Percentiles rank a stretch among this genome's conserved stretches.
Conservation (phyloP, 148 eudicot genomes). For the Heliosperma pusillum region DNA sequence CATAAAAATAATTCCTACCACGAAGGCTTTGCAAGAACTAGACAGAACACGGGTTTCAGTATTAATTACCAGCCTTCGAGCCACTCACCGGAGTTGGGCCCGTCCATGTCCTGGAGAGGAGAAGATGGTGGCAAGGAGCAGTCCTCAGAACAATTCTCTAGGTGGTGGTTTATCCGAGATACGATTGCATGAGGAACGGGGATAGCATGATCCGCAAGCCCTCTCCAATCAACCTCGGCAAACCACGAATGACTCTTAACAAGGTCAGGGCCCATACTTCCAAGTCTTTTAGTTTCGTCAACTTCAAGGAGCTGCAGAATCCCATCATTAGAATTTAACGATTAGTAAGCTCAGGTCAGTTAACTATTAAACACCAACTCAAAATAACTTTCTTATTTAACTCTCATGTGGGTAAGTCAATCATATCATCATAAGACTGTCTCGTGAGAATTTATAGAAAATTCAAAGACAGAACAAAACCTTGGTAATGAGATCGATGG, state of each 20-base stretch:
- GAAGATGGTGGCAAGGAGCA: constrained; percentile 35
- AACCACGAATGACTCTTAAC: constrained; percentile 86
- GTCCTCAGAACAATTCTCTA: constrained; percentile 47
- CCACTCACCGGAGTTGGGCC: constrained; percentile 71
- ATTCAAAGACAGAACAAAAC: constrained; percentile 24
- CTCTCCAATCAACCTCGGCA: constrained; percentile 59
- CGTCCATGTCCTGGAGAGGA: constrained; percentile 36
- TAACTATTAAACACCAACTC: no score
- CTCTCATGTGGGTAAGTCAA: neutral
- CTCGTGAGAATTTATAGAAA: neutral
- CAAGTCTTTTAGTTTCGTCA: constrained; percentile 76
- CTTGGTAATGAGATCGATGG: constrained; percentile 82
- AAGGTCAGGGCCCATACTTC: constrained; percentile 56
- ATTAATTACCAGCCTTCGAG: constrained; percentile 80
- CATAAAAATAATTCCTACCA: neutral
- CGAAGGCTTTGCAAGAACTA: neutral
- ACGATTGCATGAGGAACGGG: constrained; percentile 60
- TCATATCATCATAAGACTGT: neutral
- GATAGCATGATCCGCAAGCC: constrained; percentile 33
- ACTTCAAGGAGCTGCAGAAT: constrained; percentile 68
- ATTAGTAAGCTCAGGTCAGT: no score
- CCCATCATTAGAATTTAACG: neutral
- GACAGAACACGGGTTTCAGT: neutral
- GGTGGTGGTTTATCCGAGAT: constrained; percentile 53
- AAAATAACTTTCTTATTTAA: neutral